Evolutionary conservation across 495 filamentous ascomycete species (phyloP), one percentile per base, ranked within the genome.

Genomic region (Daldinia decipiens): DNA sequence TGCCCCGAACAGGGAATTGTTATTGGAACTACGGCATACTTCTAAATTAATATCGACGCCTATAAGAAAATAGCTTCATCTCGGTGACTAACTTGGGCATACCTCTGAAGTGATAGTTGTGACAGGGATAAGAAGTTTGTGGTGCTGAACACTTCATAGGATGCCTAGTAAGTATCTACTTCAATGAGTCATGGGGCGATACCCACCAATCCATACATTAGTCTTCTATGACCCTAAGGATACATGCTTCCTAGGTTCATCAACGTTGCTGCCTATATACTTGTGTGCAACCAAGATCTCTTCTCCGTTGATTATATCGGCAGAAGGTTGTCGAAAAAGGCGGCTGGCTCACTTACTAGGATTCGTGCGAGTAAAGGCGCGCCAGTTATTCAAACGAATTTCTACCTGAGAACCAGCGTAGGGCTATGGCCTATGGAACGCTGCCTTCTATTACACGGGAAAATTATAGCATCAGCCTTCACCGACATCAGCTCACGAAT

Each of bases 231-330:
- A 1, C 13, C 15, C 13, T 17, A 5, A 5, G 26, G 50, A 53
- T 53, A 29, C 50, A 53, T 53, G 4, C 15, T 53, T 53, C 50
- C 50, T 52, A 52, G 5, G 9, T 13, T 52, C 47, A 19, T 52
- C 47, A 4, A 13, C 24, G 12, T 17, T 53, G 27, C 13, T 53
- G 50, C 50, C 50, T 53, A n/a, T n/a, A n/a, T n/a, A 53, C 24
- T 17, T 15, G 9, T 1, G 26, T 52, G 17, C 26, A 15, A 52
- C 13, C 9, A 27, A 26, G 47, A 52, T 24, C n/a, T 45, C 17
- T 1, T 9, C 17, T 45, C 40, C 15, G 40, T 17, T 45, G 40
- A 19, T 8, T 17, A 17, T 17, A 1, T 2, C 40, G 40, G 34
- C 11, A 36, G 5, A 36, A 13, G 34, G 3, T 13, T 1, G 3